A percentile compares a stretch with the other conserved stretches of the same genome.
phyloP scores from a whole-genome alignment of 768 basidiomycete genomes.

The Udeniomyces megalosporus region DNA sequence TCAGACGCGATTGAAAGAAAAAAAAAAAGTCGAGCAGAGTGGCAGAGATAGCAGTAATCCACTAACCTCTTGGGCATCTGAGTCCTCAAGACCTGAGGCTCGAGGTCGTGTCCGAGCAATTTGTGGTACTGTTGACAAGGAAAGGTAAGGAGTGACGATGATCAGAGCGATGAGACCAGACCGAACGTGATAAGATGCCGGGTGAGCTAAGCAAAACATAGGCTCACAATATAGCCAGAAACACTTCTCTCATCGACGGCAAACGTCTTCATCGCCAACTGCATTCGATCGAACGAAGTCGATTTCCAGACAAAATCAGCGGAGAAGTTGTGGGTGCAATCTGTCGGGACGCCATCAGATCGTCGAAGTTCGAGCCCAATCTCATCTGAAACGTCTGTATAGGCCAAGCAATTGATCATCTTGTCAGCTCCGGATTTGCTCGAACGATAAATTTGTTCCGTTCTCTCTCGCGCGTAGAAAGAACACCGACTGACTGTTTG shows the following conservation, averaged over 20 bases:
- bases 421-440: no score
- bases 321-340: constrained; percentile 83
- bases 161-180: not conserved
- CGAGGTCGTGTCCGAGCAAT: constrained; percentile 89
- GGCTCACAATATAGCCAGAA: constrained; percentile 84
- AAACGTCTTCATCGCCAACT: constrained; percentile 98
- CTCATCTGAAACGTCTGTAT: constrained; percentile 89
- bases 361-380: constrained; percentile 82
- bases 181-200: no score
- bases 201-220: not conserved
- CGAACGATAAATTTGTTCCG: no score
- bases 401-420: not conserved
- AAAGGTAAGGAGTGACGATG: not conserved
- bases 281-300: constrained; percentile 98
- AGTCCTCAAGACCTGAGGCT: constrained; percentile 56
- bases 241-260: constrained; percentile 99
- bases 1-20: not conserved
- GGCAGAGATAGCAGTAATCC: constrained; percentile 48
- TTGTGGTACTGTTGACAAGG: constrained; percentile 73
- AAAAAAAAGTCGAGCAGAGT: not conserved
- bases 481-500: constrained; percentile 95
- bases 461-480: no score
- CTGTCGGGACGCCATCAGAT: constrained; percentile 81
- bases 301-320: constrained; percentile 99
- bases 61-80: constrained; percentile 21